Base-by-base conservation (phyloP, 1,284 basidiomycete species). In the Pterulicium gracile region DNA sequence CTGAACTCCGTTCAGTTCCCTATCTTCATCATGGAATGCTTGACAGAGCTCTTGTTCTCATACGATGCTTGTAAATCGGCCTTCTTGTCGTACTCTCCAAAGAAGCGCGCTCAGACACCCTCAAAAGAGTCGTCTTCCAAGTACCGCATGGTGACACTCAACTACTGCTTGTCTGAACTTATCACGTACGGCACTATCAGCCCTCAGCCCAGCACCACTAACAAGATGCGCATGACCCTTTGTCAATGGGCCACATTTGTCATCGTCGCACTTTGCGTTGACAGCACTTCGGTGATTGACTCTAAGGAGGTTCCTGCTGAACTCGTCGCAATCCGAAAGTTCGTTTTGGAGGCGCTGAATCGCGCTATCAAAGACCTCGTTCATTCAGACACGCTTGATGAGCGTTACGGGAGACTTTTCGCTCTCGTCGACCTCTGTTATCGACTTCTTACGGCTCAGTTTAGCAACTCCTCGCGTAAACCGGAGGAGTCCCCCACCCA, bases 201-300 rank as follows among this genome's bases (percentile, higher is more conserved):
- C 51, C 64, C 77, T 24, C 73, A 77, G 34, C 70, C 75, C 4
- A 69, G 74, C 46, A 58, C 69, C 1, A 75, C 74, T 45, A 65
- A 70, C 24, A 76, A 76, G 50, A 73, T 71, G 53, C 72, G 73
- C 47, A 69, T 83, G 43, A 73, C 79, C 27, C 64, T 93, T 4
- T 86, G 83, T 58, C 84, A 82, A 55, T 96, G 90, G 88, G 88
- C 91, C 0, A 90, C 91, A 75, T 90, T 90, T 20, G 79, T 96
- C 45, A 67, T 98, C 27, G 88, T 96, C 24, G 89, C 93, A 0
- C 75, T 98, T 15, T 96, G 94, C 54, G 84, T 91, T 15, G 93
- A 98, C 57, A 81, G 79, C 7, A 71, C 75, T 2, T 68, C 78
- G 7, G 65, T 69, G 17, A 73, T 73, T 40, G 87, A 90, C 49